Evolutionary conservation across 2,329 filamentous ascomycete genomes (phyloP).

Genomic region (Trichoderma simmonsii): DNA sequence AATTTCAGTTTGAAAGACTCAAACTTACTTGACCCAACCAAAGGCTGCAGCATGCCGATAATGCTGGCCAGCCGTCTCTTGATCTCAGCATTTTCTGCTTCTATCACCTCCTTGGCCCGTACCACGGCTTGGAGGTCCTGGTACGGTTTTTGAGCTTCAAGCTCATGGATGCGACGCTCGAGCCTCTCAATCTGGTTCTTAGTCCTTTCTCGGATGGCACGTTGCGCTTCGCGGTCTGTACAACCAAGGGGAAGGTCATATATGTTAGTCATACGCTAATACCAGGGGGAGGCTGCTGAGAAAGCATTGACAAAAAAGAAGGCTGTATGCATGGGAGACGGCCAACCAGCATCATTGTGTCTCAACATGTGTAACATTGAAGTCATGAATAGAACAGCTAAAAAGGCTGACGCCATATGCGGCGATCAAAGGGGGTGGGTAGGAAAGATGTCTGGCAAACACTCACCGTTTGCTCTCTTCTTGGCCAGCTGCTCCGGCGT

Average conservation of each 20-base stretch:
- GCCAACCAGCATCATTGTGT: not conserved
- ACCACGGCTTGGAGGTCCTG: constrained; percentile 76
- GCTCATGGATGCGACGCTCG: constrained; percentile 68
- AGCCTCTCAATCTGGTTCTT: constrained; percentile 74
- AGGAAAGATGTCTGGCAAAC: constrained; percentile 15
- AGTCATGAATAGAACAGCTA: not conserved
- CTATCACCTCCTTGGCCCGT: constrained; percentile 70
- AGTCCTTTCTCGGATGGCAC: constrained; percentile 79
- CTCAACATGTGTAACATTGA: not conserved
- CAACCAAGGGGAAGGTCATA: constrained; percentile 12
- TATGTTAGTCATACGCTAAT: not conserved
- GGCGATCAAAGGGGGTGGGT: not conserved
- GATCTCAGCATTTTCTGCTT: constrained; percentile 78
- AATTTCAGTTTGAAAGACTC: not conserved
- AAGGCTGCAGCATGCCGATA: constrained; percentile 60
- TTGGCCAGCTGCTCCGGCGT: constrained; percentile 73
- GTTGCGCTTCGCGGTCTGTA: constrained; percentile 77
- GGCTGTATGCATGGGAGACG: not conserved
- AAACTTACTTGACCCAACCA: constrained; percentile 40
- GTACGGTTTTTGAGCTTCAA: constrained; percentile 77
- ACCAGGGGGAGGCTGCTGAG: not conserved
- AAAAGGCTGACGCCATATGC: not conserved
- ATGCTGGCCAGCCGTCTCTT: constrained; percentile 64
- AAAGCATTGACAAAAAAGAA: not conserved
- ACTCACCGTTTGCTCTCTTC: constrained; percentile 56